Conservation (phyloP, 129 eudicot species). For the Flaveria brownii region DNA sequence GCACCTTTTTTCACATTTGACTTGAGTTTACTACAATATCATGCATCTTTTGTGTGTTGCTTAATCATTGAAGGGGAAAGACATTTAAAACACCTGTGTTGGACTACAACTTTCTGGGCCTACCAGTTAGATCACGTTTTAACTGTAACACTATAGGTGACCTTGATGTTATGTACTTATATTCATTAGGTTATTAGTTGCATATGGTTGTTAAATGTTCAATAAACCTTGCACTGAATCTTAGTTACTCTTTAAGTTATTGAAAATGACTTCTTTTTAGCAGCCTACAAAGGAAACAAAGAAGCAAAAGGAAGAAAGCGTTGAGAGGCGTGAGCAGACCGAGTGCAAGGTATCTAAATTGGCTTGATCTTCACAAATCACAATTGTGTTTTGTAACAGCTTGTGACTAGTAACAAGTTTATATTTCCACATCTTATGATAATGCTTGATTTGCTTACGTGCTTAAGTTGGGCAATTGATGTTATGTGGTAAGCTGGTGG, state of each 20-base stretch:
- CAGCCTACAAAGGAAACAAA: neutral
- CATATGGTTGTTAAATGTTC: too few species aligned
- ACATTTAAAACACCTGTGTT: conserved; percentile 35
- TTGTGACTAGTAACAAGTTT: neutral
- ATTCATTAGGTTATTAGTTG: too few species aligned
- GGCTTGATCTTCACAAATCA: neutral
- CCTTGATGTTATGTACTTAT: too few species aligned
- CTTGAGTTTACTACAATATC: conserved; percentile 57
- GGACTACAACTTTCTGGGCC: conserved; percentile 79
- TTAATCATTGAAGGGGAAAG: conserved; percentile 52
- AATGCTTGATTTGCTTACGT: conserved; percentile 17
- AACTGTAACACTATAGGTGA: too few species aligned
- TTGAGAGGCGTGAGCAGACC: conserved; percentile 9
- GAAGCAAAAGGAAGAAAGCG: neutral
- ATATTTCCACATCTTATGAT: neutral
- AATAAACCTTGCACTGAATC: too few species aligned
- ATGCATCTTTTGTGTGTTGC: conserved; percentile 63
- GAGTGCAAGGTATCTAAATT: conserved; percentile 74
- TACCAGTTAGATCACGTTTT: conserved; percentile 37
- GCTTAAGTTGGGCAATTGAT: conserved; percentile 11
- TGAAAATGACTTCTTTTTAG: neutral
- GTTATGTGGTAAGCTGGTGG: neutral
- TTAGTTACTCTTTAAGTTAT: too few species aligned
- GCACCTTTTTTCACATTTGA: conserved; percentile 21
- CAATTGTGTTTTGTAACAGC: neutral